These are phyloP conservation scores for Tilletiopsis washingtonensis DNA, from an alignment of 1,284 basidiomycete species.

Conservation along the genomic window DNA sequence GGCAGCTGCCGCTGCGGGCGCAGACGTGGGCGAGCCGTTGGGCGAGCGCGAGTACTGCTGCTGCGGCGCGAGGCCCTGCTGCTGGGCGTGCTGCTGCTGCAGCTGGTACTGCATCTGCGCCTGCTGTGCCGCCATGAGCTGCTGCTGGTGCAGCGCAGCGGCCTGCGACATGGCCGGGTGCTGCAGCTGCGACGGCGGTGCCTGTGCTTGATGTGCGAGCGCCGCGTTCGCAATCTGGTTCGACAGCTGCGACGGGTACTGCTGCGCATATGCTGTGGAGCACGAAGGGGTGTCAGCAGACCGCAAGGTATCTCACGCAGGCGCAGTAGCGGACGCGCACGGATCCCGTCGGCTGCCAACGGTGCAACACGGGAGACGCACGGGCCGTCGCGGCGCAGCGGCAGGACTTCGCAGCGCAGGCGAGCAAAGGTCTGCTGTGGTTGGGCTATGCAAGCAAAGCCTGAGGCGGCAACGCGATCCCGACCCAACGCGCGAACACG, in stretches of 20 bases:
- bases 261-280: slow-evolving; percentile 30
- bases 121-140: slow-evolving; percentile 10
- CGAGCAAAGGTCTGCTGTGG: no score
- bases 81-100: slow-evolving; percentile 14
- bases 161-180: slow-evolving; percentile 40
- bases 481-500: neutral
- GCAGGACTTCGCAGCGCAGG: no score
- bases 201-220: slow-evolving; percentile 36
- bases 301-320: no score
- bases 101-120: slow-evolving; percentile 13
- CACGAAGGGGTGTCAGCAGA: no score
- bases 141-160: slow-evolving; percentile 36
- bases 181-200: slow-evolving; percentile 36
- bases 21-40: slow-evolving; percentile 8
- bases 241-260: slow-evolving; percentile 20
- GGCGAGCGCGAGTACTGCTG: slow-evolving; percentile 2
- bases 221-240: slow-evolving; percentile 39
- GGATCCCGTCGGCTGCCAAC: no score
- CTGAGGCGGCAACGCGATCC: neutral
- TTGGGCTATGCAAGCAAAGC: neutral
- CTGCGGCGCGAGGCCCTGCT: slow-evolving; percentile 10
- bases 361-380: no score
- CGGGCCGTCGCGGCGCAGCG: no score
- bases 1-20: slow-evolving; percentile 4
- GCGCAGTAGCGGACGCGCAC: no score